Conservation (phyloP, 805 yeast species). For the Saccharomycopsis olivae region DNA sequence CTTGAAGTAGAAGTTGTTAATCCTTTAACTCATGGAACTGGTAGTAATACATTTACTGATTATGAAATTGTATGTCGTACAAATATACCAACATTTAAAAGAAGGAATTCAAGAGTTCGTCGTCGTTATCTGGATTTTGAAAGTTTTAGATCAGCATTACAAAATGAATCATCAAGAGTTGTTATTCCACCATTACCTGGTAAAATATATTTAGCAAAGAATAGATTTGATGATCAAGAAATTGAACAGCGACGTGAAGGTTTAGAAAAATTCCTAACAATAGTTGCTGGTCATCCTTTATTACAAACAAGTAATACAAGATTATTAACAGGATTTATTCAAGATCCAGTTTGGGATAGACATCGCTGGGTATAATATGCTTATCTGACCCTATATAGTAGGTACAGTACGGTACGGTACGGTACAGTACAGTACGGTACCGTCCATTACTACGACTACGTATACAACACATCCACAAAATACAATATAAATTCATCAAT, state of each 20-base stretch:
- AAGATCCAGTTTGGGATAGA: constrained; percentile 73
- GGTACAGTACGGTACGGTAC: too few relatives aligned
- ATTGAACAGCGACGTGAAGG: constrained; percentile 81
- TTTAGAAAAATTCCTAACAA: constrained; percentile 63
- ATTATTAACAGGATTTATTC: constrained; percentile 72
- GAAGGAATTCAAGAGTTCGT: constrained; percentile 55
- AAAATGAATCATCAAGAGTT: constrained; percentile 68
- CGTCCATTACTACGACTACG: too few relatives aligned
- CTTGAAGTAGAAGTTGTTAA: constrained; percentile 79
- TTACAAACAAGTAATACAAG: constrained; percentile 72
- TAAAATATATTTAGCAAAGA: constrained; percentile 57
- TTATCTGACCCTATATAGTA: too few relatives aligned
- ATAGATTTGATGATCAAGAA: constrained; percentile 70
- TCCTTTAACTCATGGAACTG: constrained; percentile 69
- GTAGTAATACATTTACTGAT: constrained; percentile 71
- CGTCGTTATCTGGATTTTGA: constrained; percentile 89
- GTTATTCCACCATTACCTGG: constrained; percentile 85
- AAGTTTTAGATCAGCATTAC: constrained; percentile 59
- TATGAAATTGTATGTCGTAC: constrained; percentile 86
- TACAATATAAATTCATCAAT: too few relatives aligned
- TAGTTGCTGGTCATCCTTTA: constrained; percentile 88
- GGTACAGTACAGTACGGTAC: too few relatives aligned
- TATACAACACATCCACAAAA: too few relatives aligned
- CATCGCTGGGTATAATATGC: constrained; percentile 16
- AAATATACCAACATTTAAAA: constrained; percentile 78